A percentile compares a stretch with the other conserved stretches of the same genome.
phyloP scores from a whole-genome alignment of 2,329 filamentous ascomycete genomes.

The Ophiognomonia clavigignenti-juglandacearum region DNA sequence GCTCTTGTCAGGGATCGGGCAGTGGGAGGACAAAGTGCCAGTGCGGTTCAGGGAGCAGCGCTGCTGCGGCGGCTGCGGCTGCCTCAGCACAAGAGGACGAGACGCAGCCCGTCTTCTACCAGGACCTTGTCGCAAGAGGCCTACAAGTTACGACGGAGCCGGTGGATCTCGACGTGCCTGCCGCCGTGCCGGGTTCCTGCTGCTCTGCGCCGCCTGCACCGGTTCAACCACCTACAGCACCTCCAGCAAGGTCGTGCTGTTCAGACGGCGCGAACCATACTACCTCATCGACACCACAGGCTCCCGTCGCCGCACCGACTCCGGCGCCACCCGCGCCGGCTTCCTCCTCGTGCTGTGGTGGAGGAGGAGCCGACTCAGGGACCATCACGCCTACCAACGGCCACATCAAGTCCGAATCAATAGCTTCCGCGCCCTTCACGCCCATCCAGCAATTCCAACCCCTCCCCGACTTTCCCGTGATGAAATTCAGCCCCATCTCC shows the following conservation, averaged over 20 bases:
- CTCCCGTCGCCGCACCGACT: not conserved
- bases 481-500: slow-evolving; percentile 27
- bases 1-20: slow-evolving; percentile 35
- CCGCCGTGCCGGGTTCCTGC: slow-evolving; percentile 28
- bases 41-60: slow-evolving; percentile 17
- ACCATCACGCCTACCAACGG: slow-evolving; percentile 16
- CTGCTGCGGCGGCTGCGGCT: slow-evolving; percentile 19
- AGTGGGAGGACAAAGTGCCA: slow-evolving; percentile 8
- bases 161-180: slow-evolving; percentile 26
- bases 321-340: not conserved
- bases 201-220: slow-evolving; percentile 19
- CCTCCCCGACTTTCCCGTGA: slow-evolving; percentile 31
- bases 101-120: slow-evolving; percentile 15
- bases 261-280: not conserved
- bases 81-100: slow-evolving; percentile 15
- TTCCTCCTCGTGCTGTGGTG: slow-evolving; percentile 23
- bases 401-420: slow-evolving; percentile 20
- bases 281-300: not conserved
- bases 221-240: not conserved
- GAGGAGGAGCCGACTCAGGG: slow-evolving; percentile 40
- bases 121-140: slow-evolving; percentile 15
- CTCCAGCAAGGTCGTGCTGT: slow-evolving; percentile 6
- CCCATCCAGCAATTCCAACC: slow-evolving; percentile 29
- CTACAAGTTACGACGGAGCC: slow-evolving; percentile 20
- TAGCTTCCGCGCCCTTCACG: slow-evolving; percentile 17